These are phyloP conservation scores for Rutstroemia sp. DNA, from an alignment of 2,329 filamentous ascomycete genomes.

Conservation along the genomic window DNA sequence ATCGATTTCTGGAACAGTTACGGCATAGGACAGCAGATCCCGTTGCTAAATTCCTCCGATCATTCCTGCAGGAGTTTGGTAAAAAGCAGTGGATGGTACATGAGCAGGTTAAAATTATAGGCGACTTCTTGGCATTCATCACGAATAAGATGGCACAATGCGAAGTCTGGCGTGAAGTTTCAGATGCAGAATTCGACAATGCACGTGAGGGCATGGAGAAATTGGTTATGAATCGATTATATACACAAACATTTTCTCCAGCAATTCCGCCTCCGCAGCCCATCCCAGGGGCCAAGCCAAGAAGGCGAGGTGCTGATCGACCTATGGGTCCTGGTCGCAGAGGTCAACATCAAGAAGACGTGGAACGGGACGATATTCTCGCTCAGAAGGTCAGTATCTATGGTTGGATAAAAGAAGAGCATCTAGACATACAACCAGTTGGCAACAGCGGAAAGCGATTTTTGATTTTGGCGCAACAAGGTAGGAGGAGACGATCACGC, in stretches of 20 bases:
- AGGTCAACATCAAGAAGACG: slow-evolving; percentile 96
- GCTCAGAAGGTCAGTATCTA: slow-evolving; percentile 97
- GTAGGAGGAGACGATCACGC: slow-evolving; percentile 35
- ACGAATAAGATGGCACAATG: slow-evolving; percentile 97
- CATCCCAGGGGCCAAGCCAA: slow-evolving; percentile 59
- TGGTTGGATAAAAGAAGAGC: slow-evolving; percentile 86
- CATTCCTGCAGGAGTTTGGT: slow-evolving; percentile 87
- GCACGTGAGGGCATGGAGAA: slow-evolving; percentile 99
- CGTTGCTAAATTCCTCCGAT: slow-evolving; percentile 90
- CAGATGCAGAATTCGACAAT: slow-evolving; percentile 96
- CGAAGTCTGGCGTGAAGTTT: slow-evolving; percentile 93
- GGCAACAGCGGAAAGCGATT: slow-evolving; percentile 85
- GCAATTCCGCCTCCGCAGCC: slow-evolving; percentile 78
- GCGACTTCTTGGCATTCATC: slow-evolving; percentile 93
- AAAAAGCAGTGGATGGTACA: slow-evolving; percentile 99
- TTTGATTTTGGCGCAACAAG: slow-evolving; percentile 80
- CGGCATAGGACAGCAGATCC: slow-evolving; percentile 97
- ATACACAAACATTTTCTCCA: slow-evolving; percentile 92
- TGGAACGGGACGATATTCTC: slow-evolving; percentile 92
- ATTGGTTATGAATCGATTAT: slow-evolving; percentile 95
- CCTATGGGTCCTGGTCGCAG: slow-evolving; percentile 73
- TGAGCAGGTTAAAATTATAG: slow-evolving; percentile 97
- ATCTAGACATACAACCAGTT: slow-evolving; percentile 83
- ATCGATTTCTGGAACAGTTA: slow-evolving; percentile 91
- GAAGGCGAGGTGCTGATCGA: slow-evolving; percentile 60